phyloP scores from a whole-genome alignment of 106 monocot genomes.

The Alisma plantagoaquatica region DNA sequence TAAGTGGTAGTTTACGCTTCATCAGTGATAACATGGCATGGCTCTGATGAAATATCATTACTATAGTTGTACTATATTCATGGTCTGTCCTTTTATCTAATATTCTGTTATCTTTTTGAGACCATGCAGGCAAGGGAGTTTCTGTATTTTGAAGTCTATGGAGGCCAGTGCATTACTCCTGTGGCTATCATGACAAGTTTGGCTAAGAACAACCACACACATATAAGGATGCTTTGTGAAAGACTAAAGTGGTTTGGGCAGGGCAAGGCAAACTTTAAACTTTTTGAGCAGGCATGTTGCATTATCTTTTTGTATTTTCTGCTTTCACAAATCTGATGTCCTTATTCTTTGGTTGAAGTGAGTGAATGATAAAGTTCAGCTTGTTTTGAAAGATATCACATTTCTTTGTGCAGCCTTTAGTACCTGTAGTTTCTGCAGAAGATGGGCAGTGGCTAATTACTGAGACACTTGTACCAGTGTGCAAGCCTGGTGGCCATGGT shows the following conservation, averaged over 20 bases:
- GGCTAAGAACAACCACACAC: conserved; percentile 84
- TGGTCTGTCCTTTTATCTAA: no score
- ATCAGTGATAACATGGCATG: no score
- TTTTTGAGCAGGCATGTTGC: conserved; percentile 79
- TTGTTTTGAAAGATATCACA: no score
- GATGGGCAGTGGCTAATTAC: conserved; percentile 83
- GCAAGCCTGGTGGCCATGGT: conserved; percentile 98
- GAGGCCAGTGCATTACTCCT: conserved; percentile 80
- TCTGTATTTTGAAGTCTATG: conserved; percentile 78
- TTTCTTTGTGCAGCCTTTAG: conserved; percentile 84
- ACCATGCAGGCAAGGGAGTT: conserved; percentile 96
- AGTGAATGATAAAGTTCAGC: no score
- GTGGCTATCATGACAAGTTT: conserved; percentile 98
- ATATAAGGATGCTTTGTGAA: conserved; percentile 63
- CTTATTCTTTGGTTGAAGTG: no score
- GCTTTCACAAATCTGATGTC: no score
- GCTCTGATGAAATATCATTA: no score
- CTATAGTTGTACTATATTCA: conserved; percentile 1
- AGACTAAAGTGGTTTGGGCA: conserved; percentile 80
- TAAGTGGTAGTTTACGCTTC: no score
- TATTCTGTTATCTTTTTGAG: no score
- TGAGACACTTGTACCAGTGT: conserved; percentile 42
- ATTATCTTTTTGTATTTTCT: not conserved
- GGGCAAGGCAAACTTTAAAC: conserved; percentile 51
- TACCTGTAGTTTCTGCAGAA: conserved; percentile 76